These are phyloP conservation scores for Actinidia arguta DNA, from an alignment of 179 eudicot genomes.

Conservation along the genomic window DNA sequence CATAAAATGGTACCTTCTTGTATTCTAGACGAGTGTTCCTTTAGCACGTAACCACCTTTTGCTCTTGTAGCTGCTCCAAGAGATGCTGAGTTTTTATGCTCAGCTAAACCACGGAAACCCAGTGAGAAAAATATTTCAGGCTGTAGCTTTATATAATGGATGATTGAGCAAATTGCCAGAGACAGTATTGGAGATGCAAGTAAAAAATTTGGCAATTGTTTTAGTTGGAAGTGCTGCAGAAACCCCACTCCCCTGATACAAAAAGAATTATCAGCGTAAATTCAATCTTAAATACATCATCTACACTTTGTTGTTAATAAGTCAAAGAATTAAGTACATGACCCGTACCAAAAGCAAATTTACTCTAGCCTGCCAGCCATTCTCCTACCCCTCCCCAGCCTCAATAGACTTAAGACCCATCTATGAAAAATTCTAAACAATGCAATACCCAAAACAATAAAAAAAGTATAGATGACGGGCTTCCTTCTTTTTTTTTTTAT, in stretches of 20 bases:
- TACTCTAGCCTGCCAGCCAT: background rate
- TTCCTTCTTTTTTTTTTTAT: background rate
- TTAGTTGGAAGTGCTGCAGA: constrained; percentile 78
- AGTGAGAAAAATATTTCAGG: constrained; percentile 67
- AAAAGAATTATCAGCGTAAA: constrained; percentile 2
- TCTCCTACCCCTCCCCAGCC: background rate
- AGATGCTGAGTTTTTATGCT: constrained; percentile 30
- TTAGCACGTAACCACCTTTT: background rate
- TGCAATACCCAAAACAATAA: background rate
- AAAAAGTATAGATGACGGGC: background rate
- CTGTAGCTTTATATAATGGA: constrained; percentile 59
- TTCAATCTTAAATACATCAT: background rate
- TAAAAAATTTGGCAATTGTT: constrained; percentile 91
- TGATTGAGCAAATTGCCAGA: constrained; percentile 64
- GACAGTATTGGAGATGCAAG: constrained; percentile 90
- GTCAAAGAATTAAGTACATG: background rate
- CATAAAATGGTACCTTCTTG: constrained; percentile 12
- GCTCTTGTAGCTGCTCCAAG: constrained; percentile 23
- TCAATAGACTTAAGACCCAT: background rate
- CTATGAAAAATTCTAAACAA: background rate
- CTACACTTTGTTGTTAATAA: background rate
- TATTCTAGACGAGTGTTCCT: constrained; percentile 23
- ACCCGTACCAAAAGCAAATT: background rate
- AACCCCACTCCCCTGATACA: constrained; percentile 91
- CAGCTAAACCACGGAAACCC: constrained; percentile 57